phyloP scores from a whole-genome alignment of 495 filamentous ascomycete genomes.

The Penicillium subrubescens region DNA sequence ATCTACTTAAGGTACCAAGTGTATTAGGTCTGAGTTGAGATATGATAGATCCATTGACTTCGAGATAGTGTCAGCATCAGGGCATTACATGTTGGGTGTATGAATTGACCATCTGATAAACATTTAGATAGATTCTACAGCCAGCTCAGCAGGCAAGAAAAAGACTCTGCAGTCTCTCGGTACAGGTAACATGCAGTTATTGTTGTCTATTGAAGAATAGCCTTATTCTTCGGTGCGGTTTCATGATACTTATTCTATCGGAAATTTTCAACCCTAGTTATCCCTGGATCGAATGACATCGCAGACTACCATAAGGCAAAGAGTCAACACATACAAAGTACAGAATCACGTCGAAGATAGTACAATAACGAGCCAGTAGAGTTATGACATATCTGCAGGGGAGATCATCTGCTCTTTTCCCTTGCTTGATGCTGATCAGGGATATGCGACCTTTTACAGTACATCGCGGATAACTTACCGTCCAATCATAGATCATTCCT shows the following conservation, averaged over 20 bases:
- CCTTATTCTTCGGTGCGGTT: background rate
- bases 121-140: too few relatives aligned
- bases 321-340: background rate
- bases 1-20: background rate
- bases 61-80: background rate
- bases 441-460: background rate
- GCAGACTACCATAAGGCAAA: background rate
- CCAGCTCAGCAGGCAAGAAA: background rate
- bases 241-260: background rate
- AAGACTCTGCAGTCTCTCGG: background rate
- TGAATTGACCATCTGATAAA: too few relatives aligned
- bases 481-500: background rate
- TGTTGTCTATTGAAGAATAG: background rate
- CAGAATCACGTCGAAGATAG: background rate
- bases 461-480: background rate
- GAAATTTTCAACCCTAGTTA: too few relatives aligned
- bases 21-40: background rate
- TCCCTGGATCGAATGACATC: background rate
- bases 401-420: background rate
- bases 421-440: background rate
- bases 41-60: background rate
- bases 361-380: background rate
- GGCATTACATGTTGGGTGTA: too few relatives aligned
- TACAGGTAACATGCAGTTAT: background rate
- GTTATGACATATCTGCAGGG: constrained; percentile 8